Evolutionary conservation across 768 basidiomycete genomes (phyloP), one percentile per base, ranked within the genome.

Genomic region (Auriscalpium microsporum): DNA sequence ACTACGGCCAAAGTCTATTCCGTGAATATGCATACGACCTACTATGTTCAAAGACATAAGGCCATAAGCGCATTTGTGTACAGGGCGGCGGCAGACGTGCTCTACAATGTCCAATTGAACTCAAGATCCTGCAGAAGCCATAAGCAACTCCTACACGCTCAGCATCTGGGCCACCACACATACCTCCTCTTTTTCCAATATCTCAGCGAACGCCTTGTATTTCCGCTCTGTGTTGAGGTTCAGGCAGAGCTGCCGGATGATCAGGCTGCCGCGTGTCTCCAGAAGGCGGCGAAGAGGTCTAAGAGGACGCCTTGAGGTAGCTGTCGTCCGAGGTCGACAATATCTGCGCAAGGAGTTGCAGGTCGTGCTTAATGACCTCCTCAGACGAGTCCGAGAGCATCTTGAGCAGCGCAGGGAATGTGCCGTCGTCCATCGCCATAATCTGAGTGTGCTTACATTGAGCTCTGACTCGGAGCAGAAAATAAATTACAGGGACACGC

Each of bases 151-250:
- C 10, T 36, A 45, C 45, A 13, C n/a, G 21, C 50, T 16, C 23
- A 46, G 10, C 21, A 38, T n/a, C 19, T 19, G 17, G 38, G 17
- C 48, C 33, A 53, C 54, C 16, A 28, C 4, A 52, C 19, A 47
- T 59, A 93, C 94, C 74, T 98, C 96, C 73, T 99, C 96, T 68
- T 94, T 94, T 73, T 98, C 96, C 62, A 99, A 68, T 37, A 99
- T 94, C 73, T 98, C 96, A 0, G 96, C 95, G 66, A 97, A 92
- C 0, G 93, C 91, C 46, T 90, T 78, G 68, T 96, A 99, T 66
- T 98, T 97, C 56, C 86, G 79, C 69, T 99, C 96, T 0, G 94
- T 91, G 68, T 94, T 96, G 56, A 99, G 78, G 64, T 93, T 92
- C 44, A 94, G 69, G 66, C 96, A 98, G 11, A 99, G 73, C 63